A percentile compares a stretch with the other conserved stretches of the same genome.
phyloP scores from a whole-genome alignment of 169 alveolate genomes.

The Perkinsus marinus region DNA sequence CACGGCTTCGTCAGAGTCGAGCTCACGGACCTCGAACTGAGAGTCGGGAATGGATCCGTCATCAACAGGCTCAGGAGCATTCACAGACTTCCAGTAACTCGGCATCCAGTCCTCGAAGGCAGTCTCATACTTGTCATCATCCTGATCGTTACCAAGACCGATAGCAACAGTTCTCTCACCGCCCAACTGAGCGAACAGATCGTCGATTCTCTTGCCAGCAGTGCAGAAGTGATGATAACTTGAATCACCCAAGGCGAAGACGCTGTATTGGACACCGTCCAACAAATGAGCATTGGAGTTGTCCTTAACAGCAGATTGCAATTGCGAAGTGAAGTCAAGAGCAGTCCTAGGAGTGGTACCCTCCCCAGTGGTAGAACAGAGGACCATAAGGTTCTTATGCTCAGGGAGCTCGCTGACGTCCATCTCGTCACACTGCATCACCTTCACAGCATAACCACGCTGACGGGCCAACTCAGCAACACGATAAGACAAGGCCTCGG shows the following conservation, averaged over 20 bases:
- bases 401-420: not conserved
- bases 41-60: conserved; percentile 1
- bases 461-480: not conserved
- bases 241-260: conserved; percentile 41
- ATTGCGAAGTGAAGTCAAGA: not conserved
- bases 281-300: not conserved
- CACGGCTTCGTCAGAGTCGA: conserved; percentile 1
- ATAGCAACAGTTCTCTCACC: conserved; percentile 25
- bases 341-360: not conserved
- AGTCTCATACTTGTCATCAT: conserved; percentile 35
- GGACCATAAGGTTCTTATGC: not conserved
- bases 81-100: conserved; percentile 9
- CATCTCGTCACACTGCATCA: not conserved
- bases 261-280: not conserved
- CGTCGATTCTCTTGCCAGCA: conserved; percentile 37
- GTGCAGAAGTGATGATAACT: conserved; percentile 35
- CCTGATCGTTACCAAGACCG: conserved; percentile 36
- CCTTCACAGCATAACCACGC: not conserved
- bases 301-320: not conserved
- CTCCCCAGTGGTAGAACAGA: not conserved
- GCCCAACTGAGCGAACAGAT: conserved; percentile 30
- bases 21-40: conserved; percentile 1
- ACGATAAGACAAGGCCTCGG: conserved; percentile 26
- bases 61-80: conserved; percentile 24
- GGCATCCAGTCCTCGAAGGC: conserved; percentile 35